phyloP scores from a whole-genome alignment of 1,284 basidiomycete genomes.

The Melampsora americana region DNA sequence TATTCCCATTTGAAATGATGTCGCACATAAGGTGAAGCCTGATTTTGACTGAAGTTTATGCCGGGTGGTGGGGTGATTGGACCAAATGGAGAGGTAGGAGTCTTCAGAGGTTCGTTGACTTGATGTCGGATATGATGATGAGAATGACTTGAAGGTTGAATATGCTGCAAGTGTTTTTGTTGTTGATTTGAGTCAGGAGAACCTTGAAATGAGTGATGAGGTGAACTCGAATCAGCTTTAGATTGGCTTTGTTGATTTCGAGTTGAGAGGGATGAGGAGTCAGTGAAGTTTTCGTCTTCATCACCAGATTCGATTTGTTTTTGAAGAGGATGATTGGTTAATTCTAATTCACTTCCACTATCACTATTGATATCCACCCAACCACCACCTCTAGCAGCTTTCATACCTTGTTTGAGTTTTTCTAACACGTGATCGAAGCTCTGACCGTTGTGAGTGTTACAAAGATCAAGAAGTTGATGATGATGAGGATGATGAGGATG shows the following conservation, averaged over 20 bases:
- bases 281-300: too few species aligned
- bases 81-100: slow-evolving; percentile 20
- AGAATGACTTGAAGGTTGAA: too few species aligned
- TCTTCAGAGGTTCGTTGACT: not conserved
- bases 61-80: slow-evolving; percentile 22
- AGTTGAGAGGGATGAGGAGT: too few species aligned
- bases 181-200: too few species aligned
- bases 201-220: too few species aligned
- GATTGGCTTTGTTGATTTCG: too few species aligned
- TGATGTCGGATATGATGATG: too few species aligned
- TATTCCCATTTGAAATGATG: slow-evolving; percentile 42
- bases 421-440: slow-evolving; percentile 39
- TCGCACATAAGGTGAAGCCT: slow-evolving; percentile 27
- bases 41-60: not conserved
- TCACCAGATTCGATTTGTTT: not conserved
- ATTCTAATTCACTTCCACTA: slow-evolving; percentile 33
- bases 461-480: slow-evolving; percentile 9
- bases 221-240: too few species aligned
- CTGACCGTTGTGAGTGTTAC: slow-evolving; percentile 17
- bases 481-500: too few species aligned
- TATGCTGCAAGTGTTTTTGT: too few species aligned
- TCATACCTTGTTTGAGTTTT: slow-evolving; percentile 39
- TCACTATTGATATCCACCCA: slow-evolving; percentile 33
- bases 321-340: slow-evolving; percentile 1
- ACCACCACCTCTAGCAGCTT: slow-evolving; percentile 41